Conservation (phyloP, 1,284 basidiomycete species). For the Irpex sp. region DNA sequence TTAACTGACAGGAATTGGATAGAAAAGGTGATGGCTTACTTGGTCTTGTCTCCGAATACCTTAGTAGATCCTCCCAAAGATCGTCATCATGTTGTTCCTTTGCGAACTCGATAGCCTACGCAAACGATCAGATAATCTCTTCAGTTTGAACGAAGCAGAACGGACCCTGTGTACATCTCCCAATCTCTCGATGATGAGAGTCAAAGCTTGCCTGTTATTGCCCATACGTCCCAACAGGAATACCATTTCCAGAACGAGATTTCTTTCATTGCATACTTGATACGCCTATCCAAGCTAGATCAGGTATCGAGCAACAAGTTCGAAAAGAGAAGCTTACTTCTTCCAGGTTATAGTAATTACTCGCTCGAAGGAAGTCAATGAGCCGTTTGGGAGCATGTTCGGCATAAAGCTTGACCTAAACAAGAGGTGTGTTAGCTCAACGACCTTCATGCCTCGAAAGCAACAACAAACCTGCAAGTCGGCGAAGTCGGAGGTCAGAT, state of each 20-base stretch:
- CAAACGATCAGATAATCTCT: background rate
- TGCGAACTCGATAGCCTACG: conserved; percentile 94
- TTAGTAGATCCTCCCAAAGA: conserved; percentile 95
- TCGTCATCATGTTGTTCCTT: conserved; percentile 97
- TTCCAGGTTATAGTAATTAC: conserved; percentile 91
- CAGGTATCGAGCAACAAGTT: background rate
- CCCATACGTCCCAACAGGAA: conserved; percentile 97
- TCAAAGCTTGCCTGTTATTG: conserved; percentile 92
- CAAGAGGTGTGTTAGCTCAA: background rate
- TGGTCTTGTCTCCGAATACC: conserved; percentile 92
- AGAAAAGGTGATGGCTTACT: conserved; percentile 37
- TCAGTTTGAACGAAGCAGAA: conserved; percentile 2
- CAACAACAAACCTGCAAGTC: conserved; percentile 65
- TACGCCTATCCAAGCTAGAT: conserved; percentile 62
- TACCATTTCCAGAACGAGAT: conserved; percentile 95
- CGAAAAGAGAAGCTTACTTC: conserved; percentile 41
- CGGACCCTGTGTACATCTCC: conserved; percentile 86
- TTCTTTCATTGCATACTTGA: conserved; percentile 77
- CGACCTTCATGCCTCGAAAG: background rate
- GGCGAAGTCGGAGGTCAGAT: conserved; percentile 77
- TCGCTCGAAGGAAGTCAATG: conserved; percentile 90
- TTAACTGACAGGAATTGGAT: background rate
- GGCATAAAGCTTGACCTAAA: conserved; percentile 85
- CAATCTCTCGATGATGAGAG: conserved; percentile 92
- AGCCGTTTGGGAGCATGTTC: conserved; percentile 79